Conservation (phyloP, 2,329 filamentous ascomycete genomes). For the Coleophoma cylindrospora region DNA sequence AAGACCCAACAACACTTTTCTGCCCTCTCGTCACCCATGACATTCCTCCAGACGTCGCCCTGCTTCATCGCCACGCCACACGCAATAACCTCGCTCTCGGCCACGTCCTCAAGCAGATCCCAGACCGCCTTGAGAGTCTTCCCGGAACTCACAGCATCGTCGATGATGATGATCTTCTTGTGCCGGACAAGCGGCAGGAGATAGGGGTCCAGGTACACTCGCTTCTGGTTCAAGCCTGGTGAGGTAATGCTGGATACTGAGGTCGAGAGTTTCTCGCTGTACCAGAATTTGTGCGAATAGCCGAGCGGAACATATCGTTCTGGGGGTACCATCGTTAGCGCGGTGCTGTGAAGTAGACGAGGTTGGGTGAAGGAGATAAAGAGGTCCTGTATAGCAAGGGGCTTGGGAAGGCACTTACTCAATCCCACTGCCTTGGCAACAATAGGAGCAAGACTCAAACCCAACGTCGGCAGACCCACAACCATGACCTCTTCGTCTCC, state of each 20-base stretch:
- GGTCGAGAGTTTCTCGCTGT: conserved; percentile 15
- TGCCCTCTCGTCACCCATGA: conserved; percentile 11
- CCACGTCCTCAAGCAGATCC: conserved; percentile 18
- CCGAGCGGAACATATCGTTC: conserved; percentile 21
- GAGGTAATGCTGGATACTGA: conserved; percentile 21
- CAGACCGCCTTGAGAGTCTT: conserved; percentile 19
- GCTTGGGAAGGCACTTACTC: conserved; percentile 6
- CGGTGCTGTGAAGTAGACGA: background rate
- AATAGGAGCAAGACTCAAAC: conserved; percentile 14
- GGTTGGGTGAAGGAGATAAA: background rate
- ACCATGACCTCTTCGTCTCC: conserved; percentile 15
- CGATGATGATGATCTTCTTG: conserved; percentile 17
- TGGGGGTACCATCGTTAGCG: background rate
- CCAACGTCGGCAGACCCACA: conserved; percentile 22
- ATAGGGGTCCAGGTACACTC: conserved; percentile 20
- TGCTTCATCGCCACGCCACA: conserved; percentile 23
- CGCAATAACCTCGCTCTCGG: conserved; percentile 12
- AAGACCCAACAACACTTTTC: conserved; percentile 15
- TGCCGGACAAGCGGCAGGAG: conserved; percentile 14
- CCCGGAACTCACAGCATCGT: conserved; percentile 23
- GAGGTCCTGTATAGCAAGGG: background rate
- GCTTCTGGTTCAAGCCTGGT: conserved; percentile 12
- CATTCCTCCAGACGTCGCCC: conserved; percentile 14
- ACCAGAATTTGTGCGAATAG: conserved; percentile 25
- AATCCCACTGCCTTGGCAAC: conserved; percentile 17